These are phyloP conservation scores for Triangularia verruculosa DNA, from an alignment of 2,329 filamentous ascomycete genomes.

Conservation along the genomic window DNA sequence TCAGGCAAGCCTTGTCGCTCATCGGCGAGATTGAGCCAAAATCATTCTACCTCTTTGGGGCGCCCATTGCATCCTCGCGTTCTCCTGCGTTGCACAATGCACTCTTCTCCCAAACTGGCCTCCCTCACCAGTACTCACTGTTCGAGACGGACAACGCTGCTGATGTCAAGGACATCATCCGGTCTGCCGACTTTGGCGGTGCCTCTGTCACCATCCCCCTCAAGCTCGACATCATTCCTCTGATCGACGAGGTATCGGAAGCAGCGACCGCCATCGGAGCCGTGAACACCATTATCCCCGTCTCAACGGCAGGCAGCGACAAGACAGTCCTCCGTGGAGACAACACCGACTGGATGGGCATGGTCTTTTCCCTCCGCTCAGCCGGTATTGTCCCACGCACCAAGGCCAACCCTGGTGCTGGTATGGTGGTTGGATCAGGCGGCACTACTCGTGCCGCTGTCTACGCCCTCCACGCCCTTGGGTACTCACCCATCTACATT, in stretches of 20 bases:
- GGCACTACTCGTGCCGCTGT: constrained; percentile 91
- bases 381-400: constrained; percentile 54
- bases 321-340: constrained; percentile 67
- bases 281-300: constrained; percentile 85
- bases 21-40: constrained; percentile 74
- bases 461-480: constrained; percentile 80
- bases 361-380: constrained; percentile 73
- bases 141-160: constrained; percentile 68
- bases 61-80: constrained; percentile 75
- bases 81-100: constrained; percentile 89
- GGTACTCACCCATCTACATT: constrained; percentile 82
- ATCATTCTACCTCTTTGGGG: constrained; percentile 85
- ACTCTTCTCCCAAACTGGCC: constrained; percentile 70
- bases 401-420: constrained; percentile 46
- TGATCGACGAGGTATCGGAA: constrained; percentile 76
- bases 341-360: constrained; percentile 96
- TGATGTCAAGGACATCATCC: constrained; percentile 64
- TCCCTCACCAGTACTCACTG: constrained; percentile 78
- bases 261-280: constrained; percentile 83
- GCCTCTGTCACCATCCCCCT: constrained; percentile 94
- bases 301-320: constrained; percentile 39
- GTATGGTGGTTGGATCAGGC: constrained; percentile 83
- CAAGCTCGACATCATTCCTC: constrained; percentile 80
- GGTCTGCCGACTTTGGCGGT: constrained; percentile 75
- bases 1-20: constrained; percentile 72